These are phyloP conservation scores for Fusarium duplospermum DNA, from an alignment of 2,329 filamentous ascomycete species.

Conservation along the genomic window DNA sequence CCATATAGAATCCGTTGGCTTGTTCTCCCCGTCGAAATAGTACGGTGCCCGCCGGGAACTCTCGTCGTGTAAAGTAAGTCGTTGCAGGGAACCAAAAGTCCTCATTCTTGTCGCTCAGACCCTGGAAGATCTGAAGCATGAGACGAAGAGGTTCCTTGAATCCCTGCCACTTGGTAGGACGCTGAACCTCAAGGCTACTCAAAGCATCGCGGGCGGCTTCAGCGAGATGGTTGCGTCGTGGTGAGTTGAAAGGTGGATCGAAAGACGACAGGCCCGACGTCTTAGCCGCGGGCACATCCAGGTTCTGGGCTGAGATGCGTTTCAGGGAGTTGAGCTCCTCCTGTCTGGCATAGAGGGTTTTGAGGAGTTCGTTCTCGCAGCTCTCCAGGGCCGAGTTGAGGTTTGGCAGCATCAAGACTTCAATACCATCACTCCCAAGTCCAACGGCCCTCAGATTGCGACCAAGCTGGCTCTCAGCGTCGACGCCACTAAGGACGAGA, in stretches of 20 bases:
- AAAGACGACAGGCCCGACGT: conserved; percentile 50
- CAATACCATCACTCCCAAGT: conserved; percentile 77
- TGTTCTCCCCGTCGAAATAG: conserved; percentile 83
- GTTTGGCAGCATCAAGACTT: conserved; percentile 85
- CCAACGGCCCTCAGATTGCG: conserved; percentile 85
- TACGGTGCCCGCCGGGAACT: conserved; percentile 75
- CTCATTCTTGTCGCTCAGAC: conserved; percentile 85
- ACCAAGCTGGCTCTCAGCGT: conserved; percentile 80
- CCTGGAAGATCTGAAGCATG: conserved; percentile 95
- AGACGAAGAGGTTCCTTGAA: conserved; percentile 92
- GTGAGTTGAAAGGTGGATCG: conserved; percentile 74
- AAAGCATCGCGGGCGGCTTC: conserved; percentile 83
- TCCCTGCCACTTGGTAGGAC: conserved; percentile 78
- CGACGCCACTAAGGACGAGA: conserved; percentile 85
- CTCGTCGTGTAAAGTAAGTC: conserved; percentile 78
- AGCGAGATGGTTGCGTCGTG: conserved; percentile 80
- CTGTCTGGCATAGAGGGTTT: conserved; percentile 78
- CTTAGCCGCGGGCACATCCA: conserved; percentile 60
- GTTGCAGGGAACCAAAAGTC: conserved; percentile 93
- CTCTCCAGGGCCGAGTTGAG: conserved; percentile 93
- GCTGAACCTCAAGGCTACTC: conserved; percentile 70
- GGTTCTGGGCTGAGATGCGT: conserved; percentile 55
- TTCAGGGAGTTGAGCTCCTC: conserved; percentile 66
- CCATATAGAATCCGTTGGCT: conserved; percentile 87
- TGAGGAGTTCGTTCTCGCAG: conserved; percentile 94